These are phyloP conservation scores for Yarrowia osloensis DNA, from an alignment of 805 yeast genomes.

Conservation along the genomic window DNA sequence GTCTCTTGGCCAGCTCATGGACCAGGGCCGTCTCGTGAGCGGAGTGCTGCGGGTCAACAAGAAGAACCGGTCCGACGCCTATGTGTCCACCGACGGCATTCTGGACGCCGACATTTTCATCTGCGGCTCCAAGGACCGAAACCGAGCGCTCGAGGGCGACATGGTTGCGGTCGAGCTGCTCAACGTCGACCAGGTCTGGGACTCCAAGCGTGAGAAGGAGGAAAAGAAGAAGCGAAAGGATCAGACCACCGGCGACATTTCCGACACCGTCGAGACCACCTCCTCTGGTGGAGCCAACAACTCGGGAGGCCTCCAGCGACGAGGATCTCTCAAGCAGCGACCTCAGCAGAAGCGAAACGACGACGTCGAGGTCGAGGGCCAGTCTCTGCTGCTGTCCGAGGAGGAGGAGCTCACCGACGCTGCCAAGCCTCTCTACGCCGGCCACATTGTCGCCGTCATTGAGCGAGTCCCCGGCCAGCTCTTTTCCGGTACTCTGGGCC, in stretches of 20 bases:
- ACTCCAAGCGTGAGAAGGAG: slow-evolving; percentile 91
- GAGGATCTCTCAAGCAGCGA: slow-evolving; percentile 89
- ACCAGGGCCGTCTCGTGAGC: slow-evolving; percentile 87
- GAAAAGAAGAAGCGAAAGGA: slow-evolving; percentile 90
- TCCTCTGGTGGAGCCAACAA: slow-evolving; percentile 40
- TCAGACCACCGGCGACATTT: slow-evolving; percentile 35
- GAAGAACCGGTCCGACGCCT: slow-evolving; percentile 95
- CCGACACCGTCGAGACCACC: slow-evolving; percentile 38
- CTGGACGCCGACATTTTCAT: slow-evolving; percentile 96
- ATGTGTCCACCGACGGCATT: slow-evolving; percentile 95
- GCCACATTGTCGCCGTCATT: slow-evolving; percentile 96
- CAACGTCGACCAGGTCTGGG: slow-evolving; percentile 98
- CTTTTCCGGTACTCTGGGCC: slow-evolving; percentile 90
- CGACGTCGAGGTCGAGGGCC: slow-evolving; percentile 98
- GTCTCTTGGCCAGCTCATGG: slow-evolving; percentile 81
- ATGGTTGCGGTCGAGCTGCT: slow-evolving; percentile 92
- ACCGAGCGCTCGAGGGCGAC: slow-evolving; percentile 96
- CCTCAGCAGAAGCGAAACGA: slow-evolving; percentile 97
- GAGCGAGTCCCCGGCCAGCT: slow-evolving; percentile 97
- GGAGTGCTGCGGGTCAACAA: slow-evolving; percentile 93
- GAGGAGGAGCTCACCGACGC: slow-evolving; percentile 95
- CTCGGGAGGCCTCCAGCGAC: slow-evolving; percentile 54
- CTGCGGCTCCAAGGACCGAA: slow-evolving; percentile 97
- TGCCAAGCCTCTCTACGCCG: slow-evolving; percentile 91
- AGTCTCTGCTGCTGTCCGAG: slow-evolving; percentile 83